A percentile compares a stretch with the other conserved stretches of the same genome.
Evolutionary conservation across 148 eudicot species (phyloP).

Genomic region (Nepenthes mirabilis): DNA sequence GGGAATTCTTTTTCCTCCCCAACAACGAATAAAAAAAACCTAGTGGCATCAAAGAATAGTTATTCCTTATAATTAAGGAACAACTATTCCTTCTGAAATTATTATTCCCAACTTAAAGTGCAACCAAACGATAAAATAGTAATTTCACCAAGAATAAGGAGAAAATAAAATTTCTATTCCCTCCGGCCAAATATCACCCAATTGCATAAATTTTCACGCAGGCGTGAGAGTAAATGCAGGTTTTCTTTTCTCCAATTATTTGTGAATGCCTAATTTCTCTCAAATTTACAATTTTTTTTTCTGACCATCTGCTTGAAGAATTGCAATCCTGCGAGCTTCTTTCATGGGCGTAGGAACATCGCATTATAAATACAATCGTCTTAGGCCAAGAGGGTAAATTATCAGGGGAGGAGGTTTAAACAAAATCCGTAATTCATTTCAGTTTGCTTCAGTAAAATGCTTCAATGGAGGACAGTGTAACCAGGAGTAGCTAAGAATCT

Average conservation of each 20-base stretch:
- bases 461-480: slow-evolving; percentile 28
- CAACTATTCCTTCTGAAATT: too few relatives aligned
- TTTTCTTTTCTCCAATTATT: slow-evolving; percentile 23
- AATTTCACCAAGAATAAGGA: too few relatives aligned
- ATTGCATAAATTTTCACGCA: slow-evolving; percentile 57
- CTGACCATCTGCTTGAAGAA: neutral
- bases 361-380: neutral
- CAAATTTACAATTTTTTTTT: slow-evolving; percentile 3
- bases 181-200: too few relatives aligned
- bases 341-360: too few relatives aligned
- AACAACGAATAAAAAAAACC: too few relatives aligned
- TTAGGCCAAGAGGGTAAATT: slow-evolving; percentile 1
- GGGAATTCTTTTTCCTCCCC: too few relatives aligned
- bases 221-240: slow-evolving; percentile 81
- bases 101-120: too few relatives aligned
- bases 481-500: slow-evolving; percentile 48
- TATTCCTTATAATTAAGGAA: too few relatives aligned
- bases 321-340: too few relatives aligned
- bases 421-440: slow-evolving; percentile 20
- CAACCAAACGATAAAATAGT: too few relatives aligned
- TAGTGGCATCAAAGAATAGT: too few relatives aligned
- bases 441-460: slow-evolving; percentile 17
- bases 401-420: slow-evolving; percentile 6
- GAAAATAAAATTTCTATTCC: too few relatives aligned
- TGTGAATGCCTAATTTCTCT: slow-evolving; percentile 2